These are phyloP conservation scores for Emmonsia crescens DNA, from an alignment of 2,329 filamentous ascomycete genomes.

Conservation along the genomic window DNA sequence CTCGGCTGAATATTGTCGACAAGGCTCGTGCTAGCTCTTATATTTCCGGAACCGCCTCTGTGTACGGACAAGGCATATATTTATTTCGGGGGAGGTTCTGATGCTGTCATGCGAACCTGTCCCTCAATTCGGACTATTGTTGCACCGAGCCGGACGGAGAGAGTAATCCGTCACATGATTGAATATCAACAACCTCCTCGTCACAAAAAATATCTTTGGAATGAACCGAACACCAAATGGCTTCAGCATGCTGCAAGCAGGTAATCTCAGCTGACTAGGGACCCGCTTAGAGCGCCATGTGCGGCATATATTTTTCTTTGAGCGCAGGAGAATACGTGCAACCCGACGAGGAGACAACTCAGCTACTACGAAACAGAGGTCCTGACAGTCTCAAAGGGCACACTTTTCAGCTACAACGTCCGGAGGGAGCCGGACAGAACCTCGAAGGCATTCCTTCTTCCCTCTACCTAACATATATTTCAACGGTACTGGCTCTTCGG, in stretches of 20 bases:
- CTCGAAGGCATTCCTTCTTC: neutral
- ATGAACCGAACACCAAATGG: no score
- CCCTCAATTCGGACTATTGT: constrained; percentile 1
- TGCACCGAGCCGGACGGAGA: neutral
- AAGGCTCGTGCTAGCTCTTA: neutral
- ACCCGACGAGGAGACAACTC: constrained; percentile 24
- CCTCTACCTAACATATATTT: constrained; percentile 47
- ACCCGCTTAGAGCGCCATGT: constrained; percentile 22
- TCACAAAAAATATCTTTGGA: no score
- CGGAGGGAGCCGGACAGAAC: neutral
- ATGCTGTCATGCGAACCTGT: neutral
- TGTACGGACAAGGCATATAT: neutral
- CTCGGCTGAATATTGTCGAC: neutral
- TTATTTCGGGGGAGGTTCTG: neutral
- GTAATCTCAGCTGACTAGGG: neutral
- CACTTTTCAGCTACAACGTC: constrained; percentile 16
- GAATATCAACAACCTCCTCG: neutral
- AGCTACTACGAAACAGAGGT: constrained; percentile 31
- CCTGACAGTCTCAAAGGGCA: constrained; percentile 34
- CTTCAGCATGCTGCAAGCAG: neutral
- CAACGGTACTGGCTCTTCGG: constrained; percentile 84
- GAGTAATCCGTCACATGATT: neutral
- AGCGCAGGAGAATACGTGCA: constrained; percentile 21
- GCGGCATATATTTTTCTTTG: constrained; percentile 45
- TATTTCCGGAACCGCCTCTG: neutral